phyloP scores from a whole-genome alignment of 2,329 filamentous ascomycete genomes.

The Ramularia endophylla region DNA sequence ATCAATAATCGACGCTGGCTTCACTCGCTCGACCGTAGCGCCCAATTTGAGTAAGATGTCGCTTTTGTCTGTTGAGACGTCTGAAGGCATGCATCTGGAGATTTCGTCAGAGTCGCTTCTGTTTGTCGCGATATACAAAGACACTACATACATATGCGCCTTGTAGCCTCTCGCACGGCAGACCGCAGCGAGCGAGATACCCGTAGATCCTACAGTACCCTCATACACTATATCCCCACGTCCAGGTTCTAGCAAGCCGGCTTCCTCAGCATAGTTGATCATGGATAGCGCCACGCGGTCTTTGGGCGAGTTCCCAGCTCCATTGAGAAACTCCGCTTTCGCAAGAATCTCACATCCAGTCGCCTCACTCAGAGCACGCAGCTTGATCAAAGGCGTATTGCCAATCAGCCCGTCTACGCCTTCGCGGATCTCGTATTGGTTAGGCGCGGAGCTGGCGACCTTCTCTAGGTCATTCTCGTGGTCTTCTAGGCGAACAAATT shows the following conservation, averaged over 20 bases:
- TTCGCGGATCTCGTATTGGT: constrained; percentile 50
- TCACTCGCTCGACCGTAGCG: constrained; percentile 84
- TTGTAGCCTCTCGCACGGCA: constrained; percentile 83
- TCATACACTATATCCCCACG: constrained; percentile 95
- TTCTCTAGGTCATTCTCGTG: constrained; percentile 16
- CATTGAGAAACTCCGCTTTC: constrained; percentile 95
- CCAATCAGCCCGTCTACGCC: constrained; percentile 92
- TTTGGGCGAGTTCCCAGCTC: constrained; percentile 88
- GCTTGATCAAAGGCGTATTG: constrained; percentile 81
- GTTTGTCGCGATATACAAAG: no score
- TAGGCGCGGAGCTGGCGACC: background rate
- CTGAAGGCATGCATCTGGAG: constrained; percentile 79
- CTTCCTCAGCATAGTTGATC: constrained; percentile 72
- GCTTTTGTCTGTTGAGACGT: constrained; percentile 83
- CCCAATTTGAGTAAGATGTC: constrained; percentile 84
- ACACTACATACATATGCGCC: constrained; percentile 66
- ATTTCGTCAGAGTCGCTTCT: constrained; percentile 3
- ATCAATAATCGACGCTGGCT: constrained; percentile 88
- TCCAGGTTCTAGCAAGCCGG: constrained; percentile 67
- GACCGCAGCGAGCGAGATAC: constrained; percentile 87
- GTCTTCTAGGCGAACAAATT: constrained; percentile 28
- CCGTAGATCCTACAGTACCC: constrained; percentile 92
- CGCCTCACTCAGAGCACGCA: constrained; percentile 76
- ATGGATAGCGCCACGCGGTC: constrained; percentile 90
- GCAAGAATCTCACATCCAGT: constrained; percentile 86